Evolutionary conservation across 768 basidiomycete genomes (phyloP), one percentile per base, ranked within the genome.

Genomic region (Dioszegia aurantiaca): DNA sequence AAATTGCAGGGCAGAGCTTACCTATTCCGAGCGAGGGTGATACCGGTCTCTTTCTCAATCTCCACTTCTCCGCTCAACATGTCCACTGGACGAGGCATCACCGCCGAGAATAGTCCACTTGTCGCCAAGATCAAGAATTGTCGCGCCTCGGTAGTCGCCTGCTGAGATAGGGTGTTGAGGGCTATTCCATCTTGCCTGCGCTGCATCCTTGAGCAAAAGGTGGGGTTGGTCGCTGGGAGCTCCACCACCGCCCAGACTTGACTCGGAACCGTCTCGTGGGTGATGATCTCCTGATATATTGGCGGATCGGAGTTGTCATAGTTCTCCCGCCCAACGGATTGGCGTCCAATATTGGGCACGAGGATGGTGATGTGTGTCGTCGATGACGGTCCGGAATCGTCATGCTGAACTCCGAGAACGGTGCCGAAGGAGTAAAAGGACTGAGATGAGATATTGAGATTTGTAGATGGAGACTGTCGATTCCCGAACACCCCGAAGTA

Each of bases 21-120:
- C 91, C 85, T 88, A 65, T 90, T 86, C 52, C 87, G 81, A 72
- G 93, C 91, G 55, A 87, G 85, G 37, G 87, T 83, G 55, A 91
- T 85, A n/a, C 88, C 84, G 66, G 90, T 86, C 1, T 84, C 83
- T 51, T 91, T 87, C 43, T 87, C 82, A 64, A 87, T 84, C 74
- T 94, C 91, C 23, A 98, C 80, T 23, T 88, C 86, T 3, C 85
- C 87, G 73, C 83, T 84, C 53, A 97, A 77, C 60, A 88, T 87
- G 73, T 98, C 94, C 48, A 94, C 75, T 5, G 93, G 86, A 41
- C 91, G 83, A 56, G 89, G 82, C 77, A 91, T 89, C 26, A 82
- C 81, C 53, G 94, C 79, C 72, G 89, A 86, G 19, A 86, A 87
- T 60, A 95, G 75, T 4, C 91, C 92, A 17, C 85, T 86, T 66